Evolutionary conservation across 805 yeast genomes (phyloP), one percentile per base, ranked within the genome.

Genomic region (Nakazawaea siamensis): DNA sequence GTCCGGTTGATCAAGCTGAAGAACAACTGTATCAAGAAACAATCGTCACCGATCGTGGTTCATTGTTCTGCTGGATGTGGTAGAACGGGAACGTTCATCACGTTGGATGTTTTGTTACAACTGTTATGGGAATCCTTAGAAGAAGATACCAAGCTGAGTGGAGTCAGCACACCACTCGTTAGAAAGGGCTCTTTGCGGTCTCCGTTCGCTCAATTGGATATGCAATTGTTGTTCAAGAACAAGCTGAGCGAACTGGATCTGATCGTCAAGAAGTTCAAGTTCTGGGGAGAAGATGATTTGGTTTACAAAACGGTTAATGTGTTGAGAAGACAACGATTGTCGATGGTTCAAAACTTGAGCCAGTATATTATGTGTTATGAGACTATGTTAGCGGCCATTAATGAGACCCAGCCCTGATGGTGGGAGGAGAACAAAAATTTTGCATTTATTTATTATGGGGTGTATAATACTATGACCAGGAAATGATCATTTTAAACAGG

Each of bases 341-440:
- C 87, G 4, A 84, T 84, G 92, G 94, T 85, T 11, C 94, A 84
- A 51, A 80, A 76, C 48, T 64, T 83, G 40, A 75, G 80, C 40
- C 95, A 84, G 55, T 82, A 70, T 45, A 62, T 80, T 16, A 66
- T 77, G 42, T 79, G 90, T 52, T 84, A 85, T 54, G 92, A 85
- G 42, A 62, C 74, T 10, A 51, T 71, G 5, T 40, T 59, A 18
- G 18, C 30, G 37, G 38, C 31, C 9, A 20, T 36, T 18, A 27
- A 37, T 20, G 34, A 31, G 4, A 7, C 27, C 5, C n/a, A n/a
- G n/a, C n/a, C n/a, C n/a, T n/a, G n/a, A n/a, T n/a, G n/a, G n/a
- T n/a, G n/a, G n/a, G n/a, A n/a, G n/a, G n/a, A n/a, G n/a, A n/a
- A n/a, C n/a, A n/a, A n/a, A n/a, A 21, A 21, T 21, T 21, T 21